Evolutionary conservation across 139 green algal genomes (phyloP), one percentile per base, ranked within the genome.

Genomic region (Coccomyxa sp.): DNA sequence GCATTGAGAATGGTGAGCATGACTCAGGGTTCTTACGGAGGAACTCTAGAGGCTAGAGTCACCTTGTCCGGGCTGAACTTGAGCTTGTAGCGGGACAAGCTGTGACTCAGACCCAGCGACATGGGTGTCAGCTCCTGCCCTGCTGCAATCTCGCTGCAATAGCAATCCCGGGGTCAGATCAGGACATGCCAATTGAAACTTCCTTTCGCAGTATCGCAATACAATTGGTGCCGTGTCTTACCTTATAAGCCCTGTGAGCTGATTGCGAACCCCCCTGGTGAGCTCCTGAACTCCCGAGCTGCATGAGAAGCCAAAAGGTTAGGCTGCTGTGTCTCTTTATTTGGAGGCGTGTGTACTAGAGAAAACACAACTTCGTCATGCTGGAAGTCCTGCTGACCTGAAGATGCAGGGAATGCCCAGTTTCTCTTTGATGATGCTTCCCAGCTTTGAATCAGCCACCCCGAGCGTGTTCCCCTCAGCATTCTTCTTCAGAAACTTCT

Each of bases 31-130:
- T n/a, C n/a, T n/a, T n/a, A n/a, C n/a, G n/a, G n/a, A n/a, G n/a
- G n/a, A n/a, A n/a, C n/a, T n/a, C n/a, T n/a, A n/a, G n/a, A n/a
- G n/a, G n/a, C n/a, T n/a, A n/a, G n/a, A 37, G 85, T 69, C 40
- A 94, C 94, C 91, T 99, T 99, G 87, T 99, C 96, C 6, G 96
- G 97, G 81, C 89, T 97, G 93, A 99, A 99, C 88, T 99, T 99
- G 76, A 99, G 94, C 88, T 99, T 99, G 90, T 99, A 99, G 54
- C 96, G 90, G 0, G 95, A 99, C 50, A 99, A 88, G 79, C 89
- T 96, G 91, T 99, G 96, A 40, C 84, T 93, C 6, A 99, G 91
- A 74, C 96, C 96, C 68, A 99, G 86, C 14, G 88, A 92, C 96
- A 98, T 99, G 76, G 95, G 94, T 9, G 86, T 86, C 73, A 99